Conservation (phyloP, 2,329 filamentous ascomycete genomes). For the Exserohilum rostratum region DNA sequence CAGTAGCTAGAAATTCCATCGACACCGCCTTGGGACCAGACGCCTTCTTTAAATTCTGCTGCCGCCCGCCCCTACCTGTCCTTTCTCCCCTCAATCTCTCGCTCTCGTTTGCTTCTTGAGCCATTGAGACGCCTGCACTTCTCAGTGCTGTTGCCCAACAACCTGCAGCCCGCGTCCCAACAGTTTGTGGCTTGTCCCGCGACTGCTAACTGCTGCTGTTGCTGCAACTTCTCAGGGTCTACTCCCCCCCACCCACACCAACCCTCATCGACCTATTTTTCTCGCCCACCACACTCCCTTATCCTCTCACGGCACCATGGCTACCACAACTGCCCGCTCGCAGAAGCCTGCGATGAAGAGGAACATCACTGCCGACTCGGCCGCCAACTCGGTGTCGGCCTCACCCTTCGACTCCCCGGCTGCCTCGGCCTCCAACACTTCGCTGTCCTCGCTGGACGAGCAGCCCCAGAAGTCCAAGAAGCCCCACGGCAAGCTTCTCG, state of each 20-base stretch:
- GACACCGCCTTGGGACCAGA: conserved; percentile 29
- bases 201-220: neutral
- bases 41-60: conserved; percentile 26
- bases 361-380: conserved; percentile 59
- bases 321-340: conserved; percentile 61
- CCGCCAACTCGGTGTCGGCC: conserved; percentile 59
- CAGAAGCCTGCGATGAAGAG: conserved; percentile 56
- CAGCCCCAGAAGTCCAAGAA: conserved; percentile 56
- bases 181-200: conserved; percentile 22
- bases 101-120: conserved; percentile 4
- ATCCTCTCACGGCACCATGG: conserved; percentile 29
- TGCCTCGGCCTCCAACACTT: conserved; percentile 80
- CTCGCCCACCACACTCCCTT: conserved; percentile 5
- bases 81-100: conserved; percentile 8
- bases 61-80: conserved; percentile 15
- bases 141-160: conserved; percentile 21
- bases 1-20: conserved; percentile 23
- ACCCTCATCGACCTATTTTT: neutral
- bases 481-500: conserved; percentile 69
- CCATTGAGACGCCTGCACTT: conserved; percentile 3
- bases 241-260: conserved; percentile 3
- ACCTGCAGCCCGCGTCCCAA: conserved; percentile 30
- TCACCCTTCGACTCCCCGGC: conserved; percentile 66
- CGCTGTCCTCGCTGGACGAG: conserved; percentile 83
- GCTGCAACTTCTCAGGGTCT: conserved; percentile 17